Conservation (phyloP, 2,329 filamentous ascomycete genomes). For the Lasiodiplodia sp. region DNA sequence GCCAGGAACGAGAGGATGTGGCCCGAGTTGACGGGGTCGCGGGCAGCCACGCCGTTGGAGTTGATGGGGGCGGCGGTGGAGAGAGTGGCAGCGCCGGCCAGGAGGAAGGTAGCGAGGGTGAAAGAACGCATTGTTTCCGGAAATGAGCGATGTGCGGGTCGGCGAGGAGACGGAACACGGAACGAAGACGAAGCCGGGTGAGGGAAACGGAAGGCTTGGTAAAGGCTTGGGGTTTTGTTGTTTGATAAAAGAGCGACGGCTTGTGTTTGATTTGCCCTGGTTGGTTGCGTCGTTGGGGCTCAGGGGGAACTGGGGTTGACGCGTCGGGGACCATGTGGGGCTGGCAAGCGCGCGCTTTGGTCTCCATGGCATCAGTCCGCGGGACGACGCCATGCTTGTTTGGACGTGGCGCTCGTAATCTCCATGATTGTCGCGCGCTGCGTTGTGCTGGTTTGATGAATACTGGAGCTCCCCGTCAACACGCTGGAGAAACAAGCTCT, state of each 20-base stretch:
- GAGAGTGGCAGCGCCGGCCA: slow-evolving; percentile 8
- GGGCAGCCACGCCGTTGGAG: slow-evolving; percentile 3
- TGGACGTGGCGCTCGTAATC: slow-evolving; percentile 2
- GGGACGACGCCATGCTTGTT: neutral
- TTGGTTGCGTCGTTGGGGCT: neutral
- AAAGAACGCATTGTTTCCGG: slow-evolving; percentile 3
- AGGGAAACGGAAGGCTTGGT: slow-evolving; percentile 7
- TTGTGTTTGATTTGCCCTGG: neutral
- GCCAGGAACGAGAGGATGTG: slow-evolving; percentile 2
- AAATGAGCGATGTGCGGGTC: slow-evolving; percentile 19
- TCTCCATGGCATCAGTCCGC: slow-evolving; percentile 18
- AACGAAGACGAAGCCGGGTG: slow-evolving; percentile 7
- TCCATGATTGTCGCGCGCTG: neutral
- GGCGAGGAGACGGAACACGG: neutral
- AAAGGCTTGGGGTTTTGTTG: neutral
- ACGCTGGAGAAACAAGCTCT: slow-evolving; percentile 2
- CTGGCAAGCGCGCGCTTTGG: slow-evolving; percentile 7
- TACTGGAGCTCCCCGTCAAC: slow-evolving; percentile 1
- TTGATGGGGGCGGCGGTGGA: slow-evolving; percentile 14
- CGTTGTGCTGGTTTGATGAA: neutral
- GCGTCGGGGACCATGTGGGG: slow-evolving; percentile 7
- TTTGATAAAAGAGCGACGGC: slow-evolving; percentile 17
- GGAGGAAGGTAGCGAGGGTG: slow-evolving; percentile 7
- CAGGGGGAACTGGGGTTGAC: slow-evolving; percentile 11
- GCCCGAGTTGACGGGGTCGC: slow-evolving; percentile 2